Evolutionary conservation across 768 basidiomycete genomes (phyloP), one percentile per base, ranked within the genome.

Genomic region (Lactifluus piperatus): DNA sequence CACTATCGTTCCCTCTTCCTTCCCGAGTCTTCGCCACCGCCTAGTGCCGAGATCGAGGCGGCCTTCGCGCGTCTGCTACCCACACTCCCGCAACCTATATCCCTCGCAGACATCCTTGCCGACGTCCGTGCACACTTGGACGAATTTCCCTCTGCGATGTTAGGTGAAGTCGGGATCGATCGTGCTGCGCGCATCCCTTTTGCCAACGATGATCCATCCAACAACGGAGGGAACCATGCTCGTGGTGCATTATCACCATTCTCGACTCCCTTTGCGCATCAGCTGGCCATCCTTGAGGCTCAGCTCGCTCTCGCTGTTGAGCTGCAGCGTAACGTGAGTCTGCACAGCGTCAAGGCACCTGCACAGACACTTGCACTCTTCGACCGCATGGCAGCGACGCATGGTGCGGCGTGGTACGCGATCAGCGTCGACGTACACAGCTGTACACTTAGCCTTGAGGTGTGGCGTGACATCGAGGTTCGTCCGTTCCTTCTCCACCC

Each of bases 151-250:
- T 68, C 73, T 41, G 85, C 91, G 11, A 88, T 97, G 83, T 74
- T 99, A 1, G 95, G 95, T 41, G 95, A 99, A 73, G 86, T 98
- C 6, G 95, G 95, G 2, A 72, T 99, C 37, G 95, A 99, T 72
- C 82, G 88, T 26, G 75, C 77, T 16, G 88, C 88, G 65, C 84
- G 88, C 29, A 76, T 95, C 24, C 86, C 91, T 0, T 77, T 78
- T 62, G 74, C 77, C 14, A 57, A 56, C 63, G 8, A 65, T 65
- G 20, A 67, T 65, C 51, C 56, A 60, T 5, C 51, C 22, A 54
- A 51, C 52, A 51, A 30, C 11, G 52, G 30, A 18, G 45, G 43
- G 18, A 58, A 62, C 14, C 73, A 71, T 14, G 74, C 77, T 3
- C 81, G 81, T 45, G 71, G 81, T 45, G 71, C 76, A 51, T 72